Base-by-base conservation (phyloP, 2,329 filamentous ascomycete species). In the Hypoxylon sp. region DNA sequence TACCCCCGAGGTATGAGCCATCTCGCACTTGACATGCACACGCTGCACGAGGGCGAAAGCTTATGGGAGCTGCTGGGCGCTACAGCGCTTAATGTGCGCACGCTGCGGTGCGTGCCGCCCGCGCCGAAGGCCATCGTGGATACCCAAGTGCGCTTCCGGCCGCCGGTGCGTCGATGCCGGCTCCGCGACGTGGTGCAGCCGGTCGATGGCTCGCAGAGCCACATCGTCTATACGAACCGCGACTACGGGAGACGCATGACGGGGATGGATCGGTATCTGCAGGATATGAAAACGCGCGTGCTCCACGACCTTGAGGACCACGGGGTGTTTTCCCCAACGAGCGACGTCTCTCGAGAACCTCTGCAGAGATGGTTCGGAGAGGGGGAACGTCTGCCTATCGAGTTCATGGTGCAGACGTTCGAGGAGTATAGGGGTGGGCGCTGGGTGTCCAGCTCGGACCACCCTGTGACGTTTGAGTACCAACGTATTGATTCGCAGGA, bases 361-460 rank as follows among this genome's bases (percentile, higher is more conserved):
- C n/a, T n/a, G n/a, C n/a, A n/a, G n/a, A n/a, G n/a, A n/a, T 59
- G 56, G 56, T 32, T 56, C 16, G 41, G 26, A 19, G 26, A 7
- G 2, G 43, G 46, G 23, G 4, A 13, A 17, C 25, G 13, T 16
- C 53, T 51, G 34, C 38, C 53, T 8, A 13, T 54, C 34, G 26
- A 47, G 16, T 44, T 56, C 12, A 11, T 16, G 3, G 45, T 48
- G 9, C 29, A 42, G 48, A 36, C 35, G 8, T 59, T 57, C 34
- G 56, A 56, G 32, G 56, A 59, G 42, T 57, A 48, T 23, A 52
- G 56, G 5, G 52, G 52, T 8, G 42, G 52, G 6, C 41, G 23
- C n/a, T 59, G 56, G 56, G 56, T 50, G n/a, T 37, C 42, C 1
- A 59, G 40, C 29, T 53, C 52, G 2, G 26, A 55, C 4, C 49